These are phyloP conservation scores for Lachnellula arida DNA, from an alignment of 2,329 filamentous ascomycete species.

Conservation along the genomic window DNA sequence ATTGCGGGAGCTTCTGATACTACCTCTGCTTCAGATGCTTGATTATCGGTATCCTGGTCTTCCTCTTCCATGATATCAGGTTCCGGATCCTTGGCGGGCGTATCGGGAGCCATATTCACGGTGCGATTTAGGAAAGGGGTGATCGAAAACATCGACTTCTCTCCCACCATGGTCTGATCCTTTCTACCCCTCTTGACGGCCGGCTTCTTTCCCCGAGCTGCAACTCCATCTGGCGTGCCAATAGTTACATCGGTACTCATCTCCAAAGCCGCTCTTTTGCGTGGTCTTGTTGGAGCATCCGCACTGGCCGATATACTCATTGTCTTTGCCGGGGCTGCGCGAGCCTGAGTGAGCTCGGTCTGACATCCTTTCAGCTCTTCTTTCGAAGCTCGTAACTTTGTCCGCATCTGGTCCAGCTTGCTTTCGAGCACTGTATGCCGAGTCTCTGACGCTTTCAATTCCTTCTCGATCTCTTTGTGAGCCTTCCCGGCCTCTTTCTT, in stretches of 20 bases:
- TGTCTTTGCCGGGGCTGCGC: slow-evolving; percentile 27
- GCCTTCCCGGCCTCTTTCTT: slow-evolving; percentile 37
- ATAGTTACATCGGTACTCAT: slow-evolving; percentile 43
- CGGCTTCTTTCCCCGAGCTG: slow-evolving; percentile 39
- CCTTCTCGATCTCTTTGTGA: slow-evolving; percentile 34
- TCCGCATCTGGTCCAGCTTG: slow-evolving; percentile 53
- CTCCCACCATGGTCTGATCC: slow-evolving; percentile 61
- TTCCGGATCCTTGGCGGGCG: slow-evolving; percentile 16
- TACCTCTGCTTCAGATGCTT: neutral
- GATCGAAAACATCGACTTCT: slow-evolving; percentile 90
- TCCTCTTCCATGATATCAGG: slow-evolving; percentile 2
- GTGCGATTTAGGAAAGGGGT: slow-evolving; percentile 86
- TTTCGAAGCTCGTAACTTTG: slow-evolving; percentile 56
- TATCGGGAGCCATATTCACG: slow-evolving; percentile 49
- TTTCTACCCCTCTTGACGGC: slow-evolving; percentile 51
- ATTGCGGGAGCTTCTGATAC: neutral
- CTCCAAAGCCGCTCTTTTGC: slow-evolving; percentile 38
- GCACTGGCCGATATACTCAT: slow-evolving; percentile 9
- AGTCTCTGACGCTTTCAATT: slow-evolving; percentile 55
- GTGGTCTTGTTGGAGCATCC: slow-evolving; percentile 28
- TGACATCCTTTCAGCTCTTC: slow-evolving; percentile 67
- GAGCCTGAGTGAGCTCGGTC: slow-evolving; percentile 36
- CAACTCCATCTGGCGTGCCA: slow-evolving; percentile 45
- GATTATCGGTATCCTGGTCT: slow-evolving; percentile 6
- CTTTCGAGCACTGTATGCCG: slow-evolving; percentile 63